Evolutionary conservation across 192 early-diverging fungal genomes (phyloP), one percentile per base, ranked within the genome.

Genomic region (Geranomyces variabilis): DNA sequence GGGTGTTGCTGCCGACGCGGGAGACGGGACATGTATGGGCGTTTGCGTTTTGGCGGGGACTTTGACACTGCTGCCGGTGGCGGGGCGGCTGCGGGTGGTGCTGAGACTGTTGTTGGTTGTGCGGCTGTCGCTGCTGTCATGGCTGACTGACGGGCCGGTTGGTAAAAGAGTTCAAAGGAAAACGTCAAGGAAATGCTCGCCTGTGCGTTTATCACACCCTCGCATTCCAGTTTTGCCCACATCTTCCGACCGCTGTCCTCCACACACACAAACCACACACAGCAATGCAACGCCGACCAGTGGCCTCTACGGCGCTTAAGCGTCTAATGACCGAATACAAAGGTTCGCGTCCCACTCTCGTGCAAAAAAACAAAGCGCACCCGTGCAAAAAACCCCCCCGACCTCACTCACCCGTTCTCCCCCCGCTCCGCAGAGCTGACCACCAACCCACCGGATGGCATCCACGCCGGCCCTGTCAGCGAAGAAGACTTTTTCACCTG

Each of bases 241-340:
- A 3, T 10, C 36, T 41, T 3, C 36, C 5, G 10, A 41, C 28
- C 33, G n/a, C n/a, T n/a, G n/a, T n/a, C n/a, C n/a, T n/a, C n/a
- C n/a, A n/a, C n/a, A n/a, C n/a, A n/a, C n/a, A n/a, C n/a, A n/a
- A n/a, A n/a, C n/a, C n/a, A n/a, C n/a, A n/a, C 13, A 47, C 66
- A 41, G 26, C 1, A 61, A 76, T 71, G 68, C 70, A 71, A 75
- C 79, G 82, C 60, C 77, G 81, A 63, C 77, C 80, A 62, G 89
- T 90, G 60, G 86, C 91, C 17, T 91, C 93, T 28, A 93, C 93
- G 41, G 31, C 66, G 30, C 76, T 94, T 44, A 94, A 93, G 81
- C 87, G 95, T 64, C 82, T 97, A 55, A 94, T 95, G 92, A 94
- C 89, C 13, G 95, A 97, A 76, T 97, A 97, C 80, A 89, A 83